Base-by-base conservation (phyloP, 1,139 yeast genomes). In the Hemisphaericaspora xylanilytica region DNA sequence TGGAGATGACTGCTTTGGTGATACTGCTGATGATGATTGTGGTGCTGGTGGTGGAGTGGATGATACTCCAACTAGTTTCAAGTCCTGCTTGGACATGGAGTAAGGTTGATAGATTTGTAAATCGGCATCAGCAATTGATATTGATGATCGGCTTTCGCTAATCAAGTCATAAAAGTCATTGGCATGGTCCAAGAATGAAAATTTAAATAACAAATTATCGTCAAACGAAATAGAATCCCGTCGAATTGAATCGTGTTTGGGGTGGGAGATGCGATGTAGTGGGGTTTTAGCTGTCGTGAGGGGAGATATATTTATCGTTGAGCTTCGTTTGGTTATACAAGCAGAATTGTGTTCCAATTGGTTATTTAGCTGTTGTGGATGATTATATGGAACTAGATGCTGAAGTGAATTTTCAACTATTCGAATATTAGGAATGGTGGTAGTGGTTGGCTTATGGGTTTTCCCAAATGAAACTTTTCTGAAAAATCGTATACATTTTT, bases 171-270 rank as follows among this genome's bases (percentile, higher is more conserved):
- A 9, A 9, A 20, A 20, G 9, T 7, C 22, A 20, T 6, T 7
- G 9, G 9, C 8, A 55, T n/a, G n/a, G n/a, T n/a, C n/a, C n/a
- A n/a, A n/a, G n/a, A n/a, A n/a, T n/a, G n/a, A n/a, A n/a, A n/a
- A n/a, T n/a, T n/a, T n/a, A n/a, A n/a, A n/a, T n/a, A n/a, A 39
- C 9, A 46, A 22, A 21, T 45, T 51, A 14, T 47, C 56, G 16
- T 52, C 54, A 31, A 51, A 49, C 11, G 53, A 45, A 3, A 46
- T 28, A 11, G 40, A 30, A 32, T 47, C 43, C 3, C 33, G 28
- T 25, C 24, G 5, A 9, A 28, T 28, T 5, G 31, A 33, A 4
- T 18, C 15, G 5, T 8, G 9, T 6, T 9, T n/a, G 18, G 14
- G n/a, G n/a, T 25, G 15, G 28, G 10, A 25, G 15, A 4, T 4